Evolutionary conservation across 805 yeast species (phyloP).

Genomic region (Candida montana): DNA sequence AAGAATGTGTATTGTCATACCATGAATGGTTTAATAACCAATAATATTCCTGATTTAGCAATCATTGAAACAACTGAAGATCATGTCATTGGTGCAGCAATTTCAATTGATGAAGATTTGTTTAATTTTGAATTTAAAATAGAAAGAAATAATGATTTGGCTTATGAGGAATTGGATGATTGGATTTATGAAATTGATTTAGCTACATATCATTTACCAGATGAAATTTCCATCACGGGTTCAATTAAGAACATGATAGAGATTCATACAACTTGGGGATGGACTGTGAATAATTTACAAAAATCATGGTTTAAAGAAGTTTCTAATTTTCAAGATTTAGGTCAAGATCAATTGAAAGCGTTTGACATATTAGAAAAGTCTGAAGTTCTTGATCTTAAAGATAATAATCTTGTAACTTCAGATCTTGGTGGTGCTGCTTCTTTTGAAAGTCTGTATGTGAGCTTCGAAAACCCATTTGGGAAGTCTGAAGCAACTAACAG

Average conservation of each 20-base stretch:
- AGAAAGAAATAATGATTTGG: neutral
- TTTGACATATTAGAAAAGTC: slow-evolving; percentile 37
- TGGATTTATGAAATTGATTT: neutral
- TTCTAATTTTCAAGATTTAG: slow-evolving; percentile 39
- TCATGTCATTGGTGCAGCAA: slow-evolving; percentile 31
- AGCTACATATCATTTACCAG: neutral
- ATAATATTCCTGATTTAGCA: slow-evolving; percentile 52
- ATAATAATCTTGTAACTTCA: slow-evolving; percentile 37
- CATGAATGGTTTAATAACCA: slow-evolving; percentile 39
- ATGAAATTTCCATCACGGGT: neutral
- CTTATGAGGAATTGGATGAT: neutral
- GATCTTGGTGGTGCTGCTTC: slow-evolving; percentile 34
- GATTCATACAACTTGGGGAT: too few species aligned
- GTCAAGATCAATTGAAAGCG: slow-evolving; percentile 31
- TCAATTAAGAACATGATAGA: neutral
- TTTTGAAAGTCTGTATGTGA: slow-evolving; percentile 26
- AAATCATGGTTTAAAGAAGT: slow-evolving; percentile 44
- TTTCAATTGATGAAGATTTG: slow-evolving; percentile 40
- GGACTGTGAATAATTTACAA: slow-evolving; percentile 45
- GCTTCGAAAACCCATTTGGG: too few species aligned
- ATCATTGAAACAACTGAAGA: slow-evolving; percentile 27
- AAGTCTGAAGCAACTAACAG: too few species aligned
- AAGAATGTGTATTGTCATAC: slow-evolving; percentile 22
- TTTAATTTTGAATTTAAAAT: slow-evolving; percentile 14
- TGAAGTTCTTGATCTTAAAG: slow-evolving; percentile 31